phyloP scores from a whole-genome alignment of 176 grass and related monocot genomes.

The Triticum aestivum region DNA sequence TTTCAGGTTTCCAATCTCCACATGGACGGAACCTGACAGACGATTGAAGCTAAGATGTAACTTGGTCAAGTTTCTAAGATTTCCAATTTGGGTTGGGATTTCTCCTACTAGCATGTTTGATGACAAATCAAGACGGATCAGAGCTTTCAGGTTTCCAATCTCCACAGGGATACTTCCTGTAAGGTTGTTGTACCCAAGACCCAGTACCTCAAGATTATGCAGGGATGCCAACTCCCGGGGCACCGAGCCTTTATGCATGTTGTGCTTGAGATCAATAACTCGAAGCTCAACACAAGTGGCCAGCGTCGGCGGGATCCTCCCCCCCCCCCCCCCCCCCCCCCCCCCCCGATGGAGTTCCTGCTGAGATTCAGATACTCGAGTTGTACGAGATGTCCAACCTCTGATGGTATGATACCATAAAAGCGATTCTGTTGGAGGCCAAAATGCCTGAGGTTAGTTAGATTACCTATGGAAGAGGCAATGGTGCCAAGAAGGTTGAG shows the following conservation, averaged over 20 bases:
- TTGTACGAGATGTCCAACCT: background rate
- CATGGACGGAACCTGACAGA: background rate
- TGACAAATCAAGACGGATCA: background rate
- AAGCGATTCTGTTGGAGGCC: background rate
- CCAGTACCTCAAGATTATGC: background rate
- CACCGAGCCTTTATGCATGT: background rate
- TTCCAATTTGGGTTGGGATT: background rate
- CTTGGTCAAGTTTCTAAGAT: background rate
- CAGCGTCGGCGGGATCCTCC: background rate
- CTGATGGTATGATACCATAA: background rate
- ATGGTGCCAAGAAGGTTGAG: background rate
- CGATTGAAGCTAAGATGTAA: background rate
- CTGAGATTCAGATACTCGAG: background rate
- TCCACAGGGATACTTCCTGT: conserved; percentile 8
- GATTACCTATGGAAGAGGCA: background rate
- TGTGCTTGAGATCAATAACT: background rate
- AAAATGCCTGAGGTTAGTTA: background rate
- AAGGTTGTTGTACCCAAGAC: conserved; percentile 2
- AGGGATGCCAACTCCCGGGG: background rate
- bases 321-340: background rate
- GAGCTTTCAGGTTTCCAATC: background rate
- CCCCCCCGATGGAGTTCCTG: background rate
- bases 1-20: background rate
- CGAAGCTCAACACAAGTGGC: background rate
- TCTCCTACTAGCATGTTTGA: conserved; percentile 7